These are phyloP conservation scores for Botrytis paeoniae DNA, from an alignment of 2,329 filamentous ascomycete genomes.

Conservation along the genomic window DNA sequence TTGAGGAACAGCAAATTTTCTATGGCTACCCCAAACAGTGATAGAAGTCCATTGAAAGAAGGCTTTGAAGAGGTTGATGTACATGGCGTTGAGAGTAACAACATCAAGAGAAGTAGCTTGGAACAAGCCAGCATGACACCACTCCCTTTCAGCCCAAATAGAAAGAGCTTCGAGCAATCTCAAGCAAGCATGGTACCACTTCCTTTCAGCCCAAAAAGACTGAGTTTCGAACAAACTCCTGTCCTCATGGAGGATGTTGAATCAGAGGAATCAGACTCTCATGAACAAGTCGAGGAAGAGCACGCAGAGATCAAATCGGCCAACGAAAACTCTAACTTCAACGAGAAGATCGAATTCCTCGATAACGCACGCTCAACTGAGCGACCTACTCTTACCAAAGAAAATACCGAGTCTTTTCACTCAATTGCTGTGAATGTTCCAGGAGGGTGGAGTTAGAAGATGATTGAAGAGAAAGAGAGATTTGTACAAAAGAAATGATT, in stretches of 20 bases:
- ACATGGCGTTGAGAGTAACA: constrained; percentile 25
- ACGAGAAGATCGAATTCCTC: background rate
- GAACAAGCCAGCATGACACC: background rate
- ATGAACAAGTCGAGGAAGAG: constrained; percentile 14
- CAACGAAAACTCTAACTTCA: background rate
- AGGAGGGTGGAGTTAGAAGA: constrained; percentile 4
- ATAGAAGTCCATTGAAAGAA: constrained; percentile 31
- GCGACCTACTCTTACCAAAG: background rate
- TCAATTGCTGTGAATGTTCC: background rate
- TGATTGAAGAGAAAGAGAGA: background rate
- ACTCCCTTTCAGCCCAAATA: background rate
- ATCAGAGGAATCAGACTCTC: constrained; percentile 1
- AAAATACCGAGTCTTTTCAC: background rate
- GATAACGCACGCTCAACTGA: background rate
- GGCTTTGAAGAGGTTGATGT: constrained; percentile 39
- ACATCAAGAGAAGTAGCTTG: constrained; percentile 7
- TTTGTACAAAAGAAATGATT: background rate
- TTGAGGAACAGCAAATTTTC: constrained; percentile 41
- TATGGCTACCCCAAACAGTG: constrained; percentile 33
- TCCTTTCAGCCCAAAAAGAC: background rate
- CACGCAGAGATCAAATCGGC: constrained; percentile 4
- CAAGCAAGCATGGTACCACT: constrained; percentile 7
- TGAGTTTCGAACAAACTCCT: constrained; percentile 12
- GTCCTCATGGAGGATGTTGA: constrained; percentile 19
- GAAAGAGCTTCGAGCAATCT: constrained; percentile 10